Conservation (phyloP, 1,284 basidiomycete genomes). For the Moesziomyces sp. region DNA sequence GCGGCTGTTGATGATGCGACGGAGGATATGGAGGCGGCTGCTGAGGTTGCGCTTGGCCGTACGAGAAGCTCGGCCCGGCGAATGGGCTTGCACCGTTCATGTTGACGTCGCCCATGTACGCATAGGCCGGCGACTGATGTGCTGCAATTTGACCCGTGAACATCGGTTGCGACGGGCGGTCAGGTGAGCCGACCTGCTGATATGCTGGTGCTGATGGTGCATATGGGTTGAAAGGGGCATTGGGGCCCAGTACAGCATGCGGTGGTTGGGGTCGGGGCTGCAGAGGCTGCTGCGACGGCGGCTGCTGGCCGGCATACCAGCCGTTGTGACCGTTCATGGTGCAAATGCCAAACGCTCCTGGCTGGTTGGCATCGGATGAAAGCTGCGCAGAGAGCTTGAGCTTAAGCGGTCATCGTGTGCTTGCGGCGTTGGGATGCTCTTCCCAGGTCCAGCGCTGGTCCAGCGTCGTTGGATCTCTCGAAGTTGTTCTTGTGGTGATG, state of each 20-base stretch:
- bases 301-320: conserved; percentile 24
- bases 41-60: conserved; percentile 1
- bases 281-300: conserved; percentile 4
- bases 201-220: conserved; percentile 2
- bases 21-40: conserved; percentile 6
- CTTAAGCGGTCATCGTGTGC: background rate
- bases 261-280: conserved; percentile 16
- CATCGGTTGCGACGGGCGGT: too few relatives aligned
- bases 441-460: too few relatives aligned
- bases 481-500: too few relatives aligned
- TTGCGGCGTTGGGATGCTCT: background rate
- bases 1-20: background rate
- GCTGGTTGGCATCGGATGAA: background rate
- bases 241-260: background rate
- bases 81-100: too few relatives aligned
- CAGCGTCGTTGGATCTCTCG: too few relatives aligned
- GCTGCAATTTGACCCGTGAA: too few relatives aligned
- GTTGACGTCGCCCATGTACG: too few relatives aligned
- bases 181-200: too few relatives aligned
- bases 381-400: conserved; percentile 2
- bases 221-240: background rate
- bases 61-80: background rate
- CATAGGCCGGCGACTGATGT: too few relatives aligned
- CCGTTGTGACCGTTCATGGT: conserved; percentile 28
- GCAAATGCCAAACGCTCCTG: background rate